Evolutionary conservation across 2,329 filamentous ascomycete species (phyloP).

Genomic region (Monilinia fructicola): DNA sequence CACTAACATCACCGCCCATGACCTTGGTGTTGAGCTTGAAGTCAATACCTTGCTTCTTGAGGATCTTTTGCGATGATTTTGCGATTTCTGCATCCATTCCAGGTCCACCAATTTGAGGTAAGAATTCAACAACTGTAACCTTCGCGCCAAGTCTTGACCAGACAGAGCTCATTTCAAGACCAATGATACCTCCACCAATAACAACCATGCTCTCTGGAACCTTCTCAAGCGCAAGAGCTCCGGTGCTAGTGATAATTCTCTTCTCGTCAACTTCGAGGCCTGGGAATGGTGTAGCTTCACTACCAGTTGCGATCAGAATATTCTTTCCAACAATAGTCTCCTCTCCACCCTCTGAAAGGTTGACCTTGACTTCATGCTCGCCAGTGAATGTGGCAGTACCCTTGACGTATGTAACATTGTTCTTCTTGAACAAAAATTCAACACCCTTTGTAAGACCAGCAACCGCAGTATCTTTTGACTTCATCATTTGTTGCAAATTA

Average conservation of each 20-base stretch:
- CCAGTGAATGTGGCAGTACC: conserved; percentile 83
- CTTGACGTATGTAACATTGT: conserved; percentile 97
- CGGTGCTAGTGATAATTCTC: conserved; percentile 94
- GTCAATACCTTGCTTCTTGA: conserved; percentile 94
- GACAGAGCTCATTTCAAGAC: conserved; percentile 96
- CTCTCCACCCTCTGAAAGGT: conserved; percentile 88
- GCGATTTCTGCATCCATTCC: conserved; percentile 95
- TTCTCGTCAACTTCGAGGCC: conserved; percentile 96
- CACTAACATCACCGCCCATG: conserved; percentile 74
- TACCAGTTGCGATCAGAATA: conserved; percentile 95
- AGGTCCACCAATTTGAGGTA: conserved; percentile 93
- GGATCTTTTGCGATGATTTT: conserved; percentile 87
- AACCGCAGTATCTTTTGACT: conserved; percentile 94
- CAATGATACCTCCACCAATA: conserved; percentile 97
- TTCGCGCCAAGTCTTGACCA: conserved; percentile 93
- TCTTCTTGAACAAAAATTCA: conserved; percentile 99
- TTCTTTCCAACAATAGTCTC: conserved; percentile 87
- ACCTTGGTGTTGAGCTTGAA: conserved; percentile 99
- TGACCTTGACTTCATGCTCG: conserved; percentile 89
- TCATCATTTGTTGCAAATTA: conserved; percentile 95
- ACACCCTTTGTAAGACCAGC: conserved; percentile 90
- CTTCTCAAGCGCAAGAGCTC: conserved; percentile 83
- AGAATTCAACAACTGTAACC: conserved; percentile 96
- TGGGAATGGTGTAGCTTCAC: conserved; percentile 93
- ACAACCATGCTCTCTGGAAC: conserved; percentile 96